Evolutionary conservation across 2,329 filamentous ascomycete species (phyloP).

Genomic region (Septoria linicola): DNA sequence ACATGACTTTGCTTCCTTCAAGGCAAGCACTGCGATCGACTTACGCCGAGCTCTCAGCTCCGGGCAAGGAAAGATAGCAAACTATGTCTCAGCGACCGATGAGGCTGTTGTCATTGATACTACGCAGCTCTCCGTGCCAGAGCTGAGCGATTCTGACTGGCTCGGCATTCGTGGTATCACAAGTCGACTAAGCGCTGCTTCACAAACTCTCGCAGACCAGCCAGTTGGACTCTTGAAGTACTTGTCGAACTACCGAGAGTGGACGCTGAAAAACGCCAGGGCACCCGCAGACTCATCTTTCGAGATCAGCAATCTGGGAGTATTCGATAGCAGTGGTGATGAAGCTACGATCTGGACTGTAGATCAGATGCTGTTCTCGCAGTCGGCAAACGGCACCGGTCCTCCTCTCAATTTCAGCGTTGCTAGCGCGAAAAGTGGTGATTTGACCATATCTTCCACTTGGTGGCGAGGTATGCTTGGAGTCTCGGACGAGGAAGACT

Average conservation of each 20-base stretch:
- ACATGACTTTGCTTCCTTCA: slow-evolving; percentile 36
- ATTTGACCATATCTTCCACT: slow-evolving; percentile 42
- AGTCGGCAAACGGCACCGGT: slow-evolving; percentile 44
- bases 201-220: slow-evolving; percentile 40
- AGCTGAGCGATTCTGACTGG: slow-evolving; percentile 37
- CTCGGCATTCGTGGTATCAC: slow-evolving; percentile 36
- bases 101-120: slow-evolving; percentile 18
- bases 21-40: slow-evolving; percentile 44
- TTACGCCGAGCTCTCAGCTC: slow-evolving; percentile 42
- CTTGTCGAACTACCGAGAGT: slow-evolving; percentile 41
- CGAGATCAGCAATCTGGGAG: slow-evolving; percentile 49
- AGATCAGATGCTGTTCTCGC: slow-evolving; percentile 45
- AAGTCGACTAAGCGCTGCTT: slow-evolving; percentile 35
- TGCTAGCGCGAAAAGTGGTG: slow-evolving; percentile 42
- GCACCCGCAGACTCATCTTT: slow-evolving; percentile 44
- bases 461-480: slow-evolving; percentile 49
- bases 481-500: slow-evolving; percentile 36
- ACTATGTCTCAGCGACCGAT: slow-evolving; percentile 32
- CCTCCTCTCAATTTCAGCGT: slow-evolving; percentile 45
- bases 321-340: slow-evolving; percentile 34
- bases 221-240: slow-evolving; percentile 48
- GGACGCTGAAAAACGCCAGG: slow-evolving; percentile 43
- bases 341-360: slow-evolving; percentile 27
- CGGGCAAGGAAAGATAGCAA: slow-evolving; percentile 40
- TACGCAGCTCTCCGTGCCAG: neutral